Evolutionary conservation across 345 rosid species (phyloP).

Genomic region (Raphanus sativus): DNA sequence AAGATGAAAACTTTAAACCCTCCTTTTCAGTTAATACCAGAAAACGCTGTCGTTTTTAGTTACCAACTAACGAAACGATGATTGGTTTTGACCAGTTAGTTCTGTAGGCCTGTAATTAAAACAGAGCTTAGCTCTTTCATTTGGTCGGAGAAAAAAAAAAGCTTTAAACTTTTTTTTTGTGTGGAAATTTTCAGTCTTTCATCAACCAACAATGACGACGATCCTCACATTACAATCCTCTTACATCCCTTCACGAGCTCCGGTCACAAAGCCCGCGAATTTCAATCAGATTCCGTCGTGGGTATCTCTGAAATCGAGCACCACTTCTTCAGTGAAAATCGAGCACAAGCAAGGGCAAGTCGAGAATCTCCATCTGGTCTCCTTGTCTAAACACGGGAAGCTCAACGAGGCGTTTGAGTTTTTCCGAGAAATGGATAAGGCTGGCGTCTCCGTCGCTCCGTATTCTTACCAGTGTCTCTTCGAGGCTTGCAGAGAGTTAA

Average conservation of each 20-base stretch:
- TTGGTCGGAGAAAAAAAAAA: not conserved
- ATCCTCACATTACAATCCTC: constrained; percentile 26
- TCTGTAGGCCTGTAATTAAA: not conserved
- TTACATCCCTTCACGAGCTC: constrained; percentile 26
- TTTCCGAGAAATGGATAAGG: constrained; percentile 53
- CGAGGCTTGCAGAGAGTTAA: constrained; percentile 46
- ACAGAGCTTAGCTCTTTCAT: not conserved
- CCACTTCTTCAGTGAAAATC: constrained; percentile 36
- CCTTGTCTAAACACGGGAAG: constrained; percentile 57
- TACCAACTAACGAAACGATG: not conserved
- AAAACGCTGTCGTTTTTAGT: constrained; percentile 21
- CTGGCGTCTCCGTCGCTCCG: constrained; percentile 47
- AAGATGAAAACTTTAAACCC: constrained; percentile 23
- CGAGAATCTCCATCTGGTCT: constrained; percentile 58
- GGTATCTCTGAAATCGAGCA: constrained; percentile 52
- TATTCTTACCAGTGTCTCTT: constrained; percentile 49
- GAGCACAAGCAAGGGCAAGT: constrained; percentile 44
- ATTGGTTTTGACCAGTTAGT: constrained; percentile 14
- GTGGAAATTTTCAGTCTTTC: not conserved
- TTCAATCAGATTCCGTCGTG: constrained; percentile 56
- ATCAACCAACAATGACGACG: constrained; percentile 26
- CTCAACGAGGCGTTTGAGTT: constrained; percentile 63
- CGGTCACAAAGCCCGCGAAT: constrained; percentile 35
- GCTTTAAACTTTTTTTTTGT: not conserved
- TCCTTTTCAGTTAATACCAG: not conserved